phyloP scores from a whole-genome alignment of 345 rosid genomes.

The Ailanthus altissimus region DNA sequence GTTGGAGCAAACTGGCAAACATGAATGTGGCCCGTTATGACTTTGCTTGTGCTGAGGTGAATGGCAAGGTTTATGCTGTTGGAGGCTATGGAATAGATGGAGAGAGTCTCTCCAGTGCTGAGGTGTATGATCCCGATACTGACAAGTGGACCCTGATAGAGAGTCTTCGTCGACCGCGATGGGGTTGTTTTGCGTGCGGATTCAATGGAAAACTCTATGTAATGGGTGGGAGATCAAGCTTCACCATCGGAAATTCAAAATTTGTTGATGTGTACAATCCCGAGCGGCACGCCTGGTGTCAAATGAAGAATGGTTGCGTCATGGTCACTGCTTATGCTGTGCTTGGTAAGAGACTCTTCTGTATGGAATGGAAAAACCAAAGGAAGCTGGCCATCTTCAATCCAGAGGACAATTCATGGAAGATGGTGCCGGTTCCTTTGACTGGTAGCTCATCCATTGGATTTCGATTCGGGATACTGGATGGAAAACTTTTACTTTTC shows the following conservation, averaged over 20 bases:
- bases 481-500: slow-evolving; percentile 74
- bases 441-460: slow-evolving; percentile 64
- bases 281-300: slow-evolving; percentile 60
- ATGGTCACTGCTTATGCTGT: slow-evolving; percentile 96
- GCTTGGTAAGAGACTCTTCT: slow-evolving; percentile 70
- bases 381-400: slow-evolving; percentile 72
- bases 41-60: slow-evolving; percentile 88
- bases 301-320: slow-evolving; percentile 84
- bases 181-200: slow-evolving; percentile 82
- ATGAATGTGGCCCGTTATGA: slow-evolving; percentile 78
- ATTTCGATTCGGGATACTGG: slow-evolving; percentile 76
- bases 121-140: slow-evolving; percentile 68
- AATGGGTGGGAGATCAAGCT: slow-evolving; percentile 95
- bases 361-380: slow-evolving; percentile 91
- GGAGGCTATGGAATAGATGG: slow-evolving; percentile 83
- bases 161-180: slow-evolving; percentile 76
- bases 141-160: slow-evolving; percentile 65
- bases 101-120: slow-evolving; percentile 70
- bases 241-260: slow-evolving; percentile 86
- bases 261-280: slow-evolving; percentile 73
- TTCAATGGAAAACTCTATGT: slow-evolving; percentile 81
- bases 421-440: slow-evolving; percentile 70
- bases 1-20: slow-evolving; percentile 79
- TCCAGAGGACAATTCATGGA: slow-evolving; percentile 68
- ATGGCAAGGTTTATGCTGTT: slow-evolving; percentile 76